Base-by-base conservation (phyloP, 1,139 yeast genomes). In the Zygosaccharomyces sapae region DNA sequence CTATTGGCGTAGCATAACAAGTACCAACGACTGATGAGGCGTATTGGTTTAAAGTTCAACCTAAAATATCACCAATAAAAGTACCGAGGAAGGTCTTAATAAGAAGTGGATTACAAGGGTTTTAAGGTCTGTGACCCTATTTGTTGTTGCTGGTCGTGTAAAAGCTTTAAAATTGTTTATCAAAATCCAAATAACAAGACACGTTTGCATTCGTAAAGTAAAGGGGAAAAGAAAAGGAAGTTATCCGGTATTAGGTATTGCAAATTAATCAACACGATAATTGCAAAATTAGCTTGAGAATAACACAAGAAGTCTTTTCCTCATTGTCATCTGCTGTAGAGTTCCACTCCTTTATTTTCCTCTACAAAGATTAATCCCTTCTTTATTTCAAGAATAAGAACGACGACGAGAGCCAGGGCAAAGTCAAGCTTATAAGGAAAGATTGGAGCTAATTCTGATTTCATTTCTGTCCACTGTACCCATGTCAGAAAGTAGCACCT, bases 401-500 rank as follows among this genome's bases (percentile, higher is more conserved):
- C n/a, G n/a, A n/a, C n/a, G n/a, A n/a, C n/a, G n/a, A n/a, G n/a
- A n/a, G n/a, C n/a, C n/a, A n/a, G n/a, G n/a, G n/a, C n/a, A n/a
- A n/a, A n/a, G n/a, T n/a, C n/a, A n/a, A n/a, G n/a, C n/a, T n/a
- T n/a, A n/a, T n/a, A n/a, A n/a, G n/a, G n/a, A n/a, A n/a, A n/a
- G n/a, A n/a, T n/a, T n/a, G n/a, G n/a, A n/a, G n/a, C n/a, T n/a
- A n/a, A n/a, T n/a, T n/a, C n/a, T n/a, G n/a, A n/a, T n/a, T n/a
- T n/a, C n/a, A n/a, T n/a, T n/a, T n/a, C n/a, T n/a, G n/a, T n/a
- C n/a, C 9, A n/a, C 24, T 10, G 5, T 25, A 2, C 40, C 13
- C 40, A 37, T 37, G 40, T 37, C 40, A 16, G 40, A 37, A 19
- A 37, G 40, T n/a, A 37, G 40, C 30, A 37, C 40, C 24, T 22